Evolutionary conservation across 1,284 basidiomycete genomes (phyloP), one percentile per base, ranked within the genome.

Genomic region (Irpex rosettiformis): DNA sequence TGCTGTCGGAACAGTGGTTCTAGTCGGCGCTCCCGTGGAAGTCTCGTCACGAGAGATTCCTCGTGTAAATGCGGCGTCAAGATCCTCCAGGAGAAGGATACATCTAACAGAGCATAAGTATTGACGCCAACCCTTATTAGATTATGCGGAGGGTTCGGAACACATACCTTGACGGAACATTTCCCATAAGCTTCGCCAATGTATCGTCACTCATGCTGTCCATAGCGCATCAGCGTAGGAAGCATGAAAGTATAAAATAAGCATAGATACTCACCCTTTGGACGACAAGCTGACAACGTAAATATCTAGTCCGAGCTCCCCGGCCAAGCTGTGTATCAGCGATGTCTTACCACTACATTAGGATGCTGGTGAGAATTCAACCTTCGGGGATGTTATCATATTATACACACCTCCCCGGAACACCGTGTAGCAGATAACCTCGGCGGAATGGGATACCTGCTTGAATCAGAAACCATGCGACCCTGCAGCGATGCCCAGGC

Each of bases 61-160:
- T 51, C 89, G 87, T 62, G 90, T 93, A 75, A 93, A 93, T 30
- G 90, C 91, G 59, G 91, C 91, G 70, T 93, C 90, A 65, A 93
- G 78, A 78, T 93, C 91, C 75, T 94, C 93, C 70, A 94, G 80
- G 72, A 94, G 84, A 65, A 94, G 78, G 62, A 94, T 93, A 78
- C 89, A 92, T 77, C 89, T 89, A 58, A 62, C 30, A 45, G 13
- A 63, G 63, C 61, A 55, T 62, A 58, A 54, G 64, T 55, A 45
- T 33, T n/a, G 55, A 28, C 10, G 29, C 29, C 16, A 13, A 48
- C 21, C 11, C 4, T 22, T 43, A 11, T 28, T 28, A 53, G 22
- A 48, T 52, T 18, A 40, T 29, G 49, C 24, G 42, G 40, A 64
- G 42, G 54, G 49, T 57, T 52, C 63, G 62, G 57, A 64, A 60